These are phyloP conservation scores for Rosellinia necatrix DNA, from an alignment of 2,329 filamentous ascomycete genomes.

Conservation along the genomic window DNA sequence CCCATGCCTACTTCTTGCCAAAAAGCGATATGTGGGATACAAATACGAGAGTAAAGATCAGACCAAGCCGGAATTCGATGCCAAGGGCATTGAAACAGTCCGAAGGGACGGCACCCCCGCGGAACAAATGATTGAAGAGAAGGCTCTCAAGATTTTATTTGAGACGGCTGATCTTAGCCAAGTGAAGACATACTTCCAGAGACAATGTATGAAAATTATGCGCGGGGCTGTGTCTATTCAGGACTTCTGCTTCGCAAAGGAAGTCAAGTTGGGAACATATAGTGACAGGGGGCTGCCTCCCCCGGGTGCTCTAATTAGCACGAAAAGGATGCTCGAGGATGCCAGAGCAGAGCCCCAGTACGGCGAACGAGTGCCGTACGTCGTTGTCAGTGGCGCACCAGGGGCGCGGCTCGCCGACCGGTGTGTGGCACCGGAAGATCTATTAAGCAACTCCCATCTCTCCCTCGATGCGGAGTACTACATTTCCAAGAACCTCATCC, in stretches of 20 bases:
- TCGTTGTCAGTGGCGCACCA: conserved; percentile 86
- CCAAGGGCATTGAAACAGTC: conserved; percentile 98
- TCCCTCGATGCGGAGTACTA: conserved; percentile 95
- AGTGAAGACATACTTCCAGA: conserved; percentile 88
- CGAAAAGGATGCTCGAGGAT: conserved; percentile 84
- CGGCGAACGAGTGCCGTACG: conserved; percentile 92
- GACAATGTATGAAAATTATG: conserved; percentile 92
- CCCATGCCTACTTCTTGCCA: conserved; percentile 89
- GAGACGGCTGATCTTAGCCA: conserved; percentile 85
- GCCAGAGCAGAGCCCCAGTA: conserved; percentile 89
- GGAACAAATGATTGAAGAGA: conserved; percentile 96
- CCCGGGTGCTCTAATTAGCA: conserved; percentile 86
- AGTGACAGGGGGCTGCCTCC: conserved; percentile 79
- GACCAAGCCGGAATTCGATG: conserved; percentile 84
- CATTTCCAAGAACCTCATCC: conserved; percentile 93
- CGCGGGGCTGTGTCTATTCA: conserved; percentile 84
- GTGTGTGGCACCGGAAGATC: conserved; percentile 83
- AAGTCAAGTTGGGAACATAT: conserved; percentile 90
- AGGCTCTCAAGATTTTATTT: conserved; percentile 85
- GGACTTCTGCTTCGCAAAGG: conserved; percentile 93
- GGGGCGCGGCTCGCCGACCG: conserved; percentile 85
- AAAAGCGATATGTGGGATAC: conserved; percentile 98
- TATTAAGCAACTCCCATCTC: conserved; percentile 76
- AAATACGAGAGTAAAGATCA: conserved; percentile 86
- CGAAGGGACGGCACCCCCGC: conserved; percentile 92